Evolutionary conservation across 768 basidiomycete genomes (phyloP).

Genomic region (Leccinum subtestaceum): DNA sequence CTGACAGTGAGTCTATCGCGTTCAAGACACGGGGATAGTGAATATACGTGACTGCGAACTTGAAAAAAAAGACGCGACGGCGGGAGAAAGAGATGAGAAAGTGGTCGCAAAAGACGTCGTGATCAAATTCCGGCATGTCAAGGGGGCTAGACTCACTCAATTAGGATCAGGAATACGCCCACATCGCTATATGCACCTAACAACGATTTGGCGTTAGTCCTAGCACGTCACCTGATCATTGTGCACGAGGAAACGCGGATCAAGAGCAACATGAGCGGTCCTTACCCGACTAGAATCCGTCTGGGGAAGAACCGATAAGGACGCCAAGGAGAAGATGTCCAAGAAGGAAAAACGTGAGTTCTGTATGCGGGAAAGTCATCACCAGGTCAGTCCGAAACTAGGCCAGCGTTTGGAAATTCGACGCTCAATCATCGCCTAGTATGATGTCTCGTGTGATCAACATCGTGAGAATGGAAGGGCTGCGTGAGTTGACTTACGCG

Average conservation of each 20-base stretch:
- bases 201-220: neutral
- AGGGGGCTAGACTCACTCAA: constrained; percentile 53
- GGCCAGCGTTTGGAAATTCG: constrained; percentile 14
- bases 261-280: constrained; percentile 2
- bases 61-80: neutral
- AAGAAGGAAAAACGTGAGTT: constrained; percentile 78
- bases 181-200: constrained; percentile 88
- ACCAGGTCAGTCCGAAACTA: constrained; percentile 9
- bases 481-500: constrained; percentile 25
- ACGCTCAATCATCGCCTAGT: constrained; percentile 24
- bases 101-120: neutral
- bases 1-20: constrained; percentile 47
- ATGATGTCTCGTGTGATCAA: constrained; percentile 64
- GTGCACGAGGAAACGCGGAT: neutral
- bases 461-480: constrained; percentile 87
- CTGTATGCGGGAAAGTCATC: constrained; percentile 2
- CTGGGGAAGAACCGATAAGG: constrained; percentile 86
- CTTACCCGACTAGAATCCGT: too few species aligned
- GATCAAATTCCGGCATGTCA: neutral
- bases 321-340: constrained; percentile 80
- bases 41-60: neutral
- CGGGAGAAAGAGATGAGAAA: neutral
- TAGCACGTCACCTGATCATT: neutral
- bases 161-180: constrained; percentile 87
- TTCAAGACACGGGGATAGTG: neutral